phyloP scores from a whole-genome alignment of 805 yeast genomes.

The Teunomyces panamensis region DNA sequence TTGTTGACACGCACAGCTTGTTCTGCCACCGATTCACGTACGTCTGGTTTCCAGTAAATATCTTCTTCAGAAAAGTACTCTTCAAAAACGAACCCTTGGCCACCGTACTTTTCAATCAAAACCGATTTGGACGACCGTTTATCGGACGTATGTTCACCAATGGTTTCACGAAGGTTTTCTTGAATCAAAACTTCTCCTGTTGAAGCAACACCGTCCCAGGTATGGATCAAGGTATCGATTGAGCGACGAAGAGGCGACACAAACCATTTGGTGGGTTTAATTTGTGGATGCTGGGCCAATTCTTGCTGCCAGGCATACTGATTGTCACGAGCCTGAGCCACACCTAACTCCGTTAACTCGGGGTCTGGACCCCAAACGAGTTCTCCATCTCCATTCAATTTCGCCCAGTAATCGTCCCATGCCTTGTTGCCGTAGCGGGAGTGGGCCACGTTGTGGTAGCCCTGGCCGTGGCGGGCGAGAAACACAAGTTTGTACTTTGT shows the following conservation, averaged over 20 bases:
- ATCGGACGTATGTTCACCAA: slow-evolving; percentile 52
- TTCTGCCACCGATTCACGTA: slow-evolving; percentile 40
- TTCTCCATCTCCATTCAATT: slow-evolving; percentile 43
- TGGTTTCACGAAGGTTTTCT: slow-evolving; percentile 48
- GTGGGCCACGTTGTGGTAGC: slow-evolving; percentile 50
- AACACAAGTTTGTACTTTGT: slow-evolving; percentile 44
- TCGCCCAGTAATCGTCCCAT: slow-evolving; percentile 48
- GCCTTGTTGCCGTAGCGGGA: slow-evolving; percentile 41
- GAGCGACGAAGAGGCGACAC: slow-evolving; percentile 54
- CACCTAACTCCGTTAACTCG: slow-evolving; percentile 45
- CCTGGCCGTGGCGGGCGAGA: slow-evolving; percentile 55
- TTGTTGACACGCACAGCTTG: slow-evolving; percentile 36
- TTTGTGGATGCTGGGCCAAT: slow-evolving; percentile 19
- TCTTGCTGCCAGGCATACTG: slow-evolving; percentile 39
- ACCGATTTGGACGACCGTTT: slow-evolving; percentile 37
- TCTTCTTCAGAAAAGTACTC: slow-evolving; percentile 47
- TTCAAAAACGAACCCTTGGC: slow-evolving; percentile 39
- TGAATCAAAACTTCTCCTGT: slow-evolving; percentile 35
- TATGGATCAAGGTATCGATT: slow-evolving; percentile 45
- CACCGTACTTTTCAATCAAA: slow-evolving; percentile 39
- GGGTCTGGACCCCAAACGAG: slow-evolving; percentile 54
- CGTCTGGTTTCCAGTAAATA: slow-evolving; percentile 34
- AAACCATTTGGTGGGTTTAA: slow-evolving; percentile 40
- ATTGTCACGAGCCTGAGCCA: slow-evolving; percentile 44
- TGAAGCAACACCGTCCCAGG: slow-evolving; percentile 36